phyloP scores from a whole-genome alignment of 768 basidiomycete species.

The Chiua virens region DNA sequence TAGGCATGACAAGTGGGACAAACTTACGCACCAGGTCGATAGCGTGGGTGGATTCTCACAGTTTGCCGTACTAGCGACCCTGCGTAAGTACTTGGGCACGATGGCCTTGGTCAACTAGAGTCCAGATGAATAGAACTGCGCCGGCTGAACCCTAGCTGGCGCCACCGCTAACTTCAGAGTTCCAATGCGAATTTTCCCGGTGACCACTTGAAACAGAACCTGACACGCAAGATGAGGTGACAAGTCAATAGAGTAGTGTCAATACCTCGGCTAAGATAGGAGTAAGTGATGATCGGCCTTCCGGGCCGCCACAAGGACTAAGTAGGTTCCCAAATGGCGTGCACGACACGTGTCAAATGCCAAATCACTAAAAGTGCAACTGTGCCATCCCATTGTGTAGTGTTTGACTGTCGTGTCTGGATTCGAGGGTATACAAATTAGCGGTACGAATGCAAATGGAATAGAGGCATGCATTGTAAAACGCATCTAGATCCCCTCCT shows the following conservation, averaged over 20 bases:
- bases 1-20: not conserved
- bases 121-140: too few species aligned
- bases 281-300: too few species aligned
- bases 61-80: not conserved
- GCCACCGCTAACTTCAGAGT: too few species aligned
- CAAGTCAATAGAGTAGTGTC: too few species aligned
- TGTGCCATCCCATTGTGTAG: too few species aligned
- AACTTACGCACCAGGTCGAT: not conserved
- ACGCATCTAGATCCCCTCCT: slow-evolving; percentile 50
- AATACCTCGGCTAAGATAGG: too few species aligned
- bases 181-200: not conserved
- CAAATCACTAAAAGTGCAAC: too few species aligned
- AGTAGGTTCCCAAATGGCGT: too few species aligned
- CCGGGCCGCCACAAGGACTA: too few species aligned
- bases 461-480: not conserved
- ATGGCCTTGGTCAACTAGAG: not conserved
- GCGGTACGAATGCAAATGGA: slow-evolving; percentile 12
- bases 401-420: not conserved
- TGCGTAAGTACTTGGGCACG: not conserved
- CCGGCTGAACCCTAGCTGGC: too few species aligned
- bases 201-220: not conserved
- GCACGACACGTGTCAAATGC: too few species aligned
- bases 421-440: slow-evolving; percentile 24
- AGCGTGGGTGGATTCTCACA: slow-evolving; percentile 19
- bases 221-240: not conserved